phyloP scores from a whole-genome alignment of 2,329 filamentous ascomycete genomes.

The Albophoma yamanashiensis region DNA sequence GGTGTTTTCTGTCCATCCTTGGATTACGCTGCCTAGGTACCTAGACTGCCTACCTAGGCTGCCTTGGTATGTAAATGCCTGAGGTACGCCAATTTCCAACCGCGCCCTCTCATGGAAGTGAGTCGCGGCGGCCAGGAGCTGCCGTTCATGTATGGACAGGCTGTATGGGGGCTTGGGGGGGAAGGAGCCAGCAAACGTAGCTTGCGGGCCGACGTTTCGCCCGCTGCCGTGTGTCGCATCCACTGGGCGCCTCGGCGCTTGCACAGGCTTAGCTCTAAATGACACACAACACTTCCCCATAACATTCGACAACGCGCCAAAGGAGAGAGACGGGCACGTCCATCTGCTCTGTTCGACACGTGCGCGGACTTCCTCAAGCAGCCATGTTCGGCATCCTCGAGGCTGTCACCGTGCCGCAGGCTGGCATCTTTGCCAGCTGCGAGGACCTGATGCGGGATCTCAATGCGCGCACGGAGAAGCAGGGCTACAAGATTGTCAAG shows the following conservation, averaged over 20 bases:
- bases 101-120: not conserved
- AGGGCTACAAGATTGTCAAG: conserved; percentile 36
- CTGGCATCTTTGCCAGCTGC: conserved; percentile 25
- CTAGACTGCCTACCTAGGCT: too few species aligned
- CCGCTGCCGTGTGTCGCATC: not conserved
- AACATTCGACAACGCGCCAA: conserved; percentile 3
- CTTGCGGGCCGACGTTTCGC: not conserved
- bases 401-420: conserved; percentile 24
- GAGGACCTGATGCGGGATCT: conserved; percentile 30
- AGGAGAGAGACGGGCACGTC: conserved; percentile 8
- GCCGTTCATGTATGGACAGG: not conserved
- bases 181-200: too few species aligned
- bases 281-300: conserved; percentile 5
- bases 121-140: not conserved
- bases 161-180: too few species aligned
- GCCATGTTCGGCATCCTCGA: conserved; percentile 34
- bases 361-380: conserved; percentile 10
- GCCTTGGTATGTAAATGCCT: too few species aligned
- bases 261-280: conserved; percentile 10
- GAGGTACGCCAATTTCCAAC: not conserved
- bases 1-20: not conserved
- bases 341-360: conserved; percentile 9
- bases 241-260: conserved; percentile 1
- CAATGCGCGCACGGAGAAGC: conserved; percentile 29
- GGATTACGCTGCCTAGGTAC: not conserved